These are phyloP conservation scores for Tuber aestivum DNA, from an alignment of 495 filamentous ascomycete genomes.

Conservation along the genomic window DNA sequence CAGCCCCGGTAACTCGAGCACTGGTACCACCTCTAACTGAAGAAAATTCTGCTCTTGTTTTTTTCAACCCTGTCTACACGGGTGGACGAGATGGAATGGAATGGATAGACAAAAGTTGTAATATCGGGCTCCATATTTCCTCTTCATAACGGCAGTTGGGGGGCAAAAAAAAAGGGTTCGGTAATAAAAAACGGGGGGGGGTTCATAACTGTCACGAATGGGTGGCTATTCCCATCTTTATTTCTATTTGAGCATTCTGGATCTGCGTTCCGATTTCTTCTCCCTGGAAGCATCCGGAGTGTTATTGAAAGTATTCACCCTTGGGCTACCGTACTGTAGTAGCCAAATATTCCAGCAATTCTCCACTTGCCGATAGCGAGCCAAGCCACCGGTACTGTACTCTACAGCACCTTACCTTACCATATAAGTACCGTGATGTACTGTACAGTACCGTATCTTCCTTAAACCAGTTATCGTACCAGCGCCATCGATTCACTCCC, in stretches of 20 bases:
- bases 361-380: not conserved
- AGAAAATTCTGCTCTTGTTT: not conserved
- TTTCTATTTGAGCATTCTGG: not conserved
- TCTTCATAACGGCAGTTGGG: not conserved
- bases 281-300: not conserved
- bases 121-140: conserved; percentile 8
- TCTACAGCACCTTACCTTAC: not conserved
- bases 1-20: not conserved
- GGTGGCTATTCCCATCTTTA: not conserved
- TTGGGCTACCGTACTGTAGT: not conserved
- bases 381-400: not conserved
- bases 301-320: not conserved
- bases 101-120: conserved; percentile 13
- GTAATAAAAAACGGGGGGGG: not conserved
- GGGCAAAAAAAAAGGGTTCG: conserved; percentile 4
- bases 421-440: not conserved
- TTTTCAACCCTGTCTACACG: too few species aligned
- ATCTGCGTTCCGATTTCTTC: not conserved
- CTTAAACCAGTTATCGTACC: too few species aligned
- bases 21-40: not conserved
- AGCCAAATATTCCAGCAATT: not conserved
- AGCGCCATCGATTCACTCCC: not conserved
- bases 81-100: not conserved
- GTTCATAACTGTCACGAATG: not conserved
- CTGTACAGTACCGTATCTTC: too few species aligned